A percentile compares a stretch with the other conserved stretches of the same genome.
Conservation (phyloP, 169 alveolate genomes). For the Plasmodium reichenowi region DNA sequence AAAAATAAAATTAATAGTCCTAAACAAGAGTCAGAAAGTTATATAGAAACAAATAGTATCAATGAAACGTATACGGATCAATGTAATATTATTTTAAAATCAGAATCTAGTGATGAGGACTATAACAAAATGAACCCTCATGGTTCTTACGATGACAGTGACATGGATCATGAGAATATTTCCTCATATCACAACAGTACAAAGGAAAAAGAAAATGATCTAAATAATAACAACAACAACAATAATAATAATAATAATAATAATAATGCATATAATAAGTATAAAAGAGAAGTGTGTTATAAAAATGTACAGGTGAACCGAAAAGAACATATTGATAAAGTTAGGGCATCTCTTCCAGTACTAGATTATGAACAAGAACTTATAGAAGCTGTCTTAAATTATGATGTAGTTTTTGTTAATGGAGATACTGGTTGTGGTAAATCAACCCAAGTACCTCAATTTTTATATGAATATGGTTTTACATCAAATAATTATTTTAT, state of each 20-base stretch:
- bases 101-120: no score
- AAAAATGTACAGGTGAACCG: conserved; percentile 77
- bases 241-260: not conserved
- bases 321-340: conserved; percentile 81
- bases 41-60: not conserved
- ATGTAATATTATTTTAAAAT: no score
- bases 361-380: conserved; percentile 93
- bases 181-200: not conserved
- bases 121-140: not conserved
- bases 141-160: not conserved
- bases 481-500: conserved; percentile 83
- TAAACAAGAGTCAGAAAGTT: not conserved
- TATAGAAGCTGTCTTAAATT: conserved; percentile 91
- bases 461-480: conserved; percentile 95
- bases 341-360: conserved; percentile 90
- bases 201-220: not conserved
- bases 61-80: no score
- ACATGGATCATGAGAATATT: not conserved
- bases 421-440: conserved; percentile 99
- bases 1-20: conserved; percentile 9
- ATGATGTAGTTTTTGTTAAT: conserved; percentile 94
- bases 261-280: not conserved
- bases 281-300: conserved; percentile 68
- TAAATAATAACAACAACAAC: not conserved
- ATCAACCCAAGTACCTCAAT: conserved; percentile 97